These are phyloP conservation scores for Dactylonectria estremocensis DNA, from an alignment of 2,329 filamentous ascomycete species.

Conservation along the genomic window DNA sequence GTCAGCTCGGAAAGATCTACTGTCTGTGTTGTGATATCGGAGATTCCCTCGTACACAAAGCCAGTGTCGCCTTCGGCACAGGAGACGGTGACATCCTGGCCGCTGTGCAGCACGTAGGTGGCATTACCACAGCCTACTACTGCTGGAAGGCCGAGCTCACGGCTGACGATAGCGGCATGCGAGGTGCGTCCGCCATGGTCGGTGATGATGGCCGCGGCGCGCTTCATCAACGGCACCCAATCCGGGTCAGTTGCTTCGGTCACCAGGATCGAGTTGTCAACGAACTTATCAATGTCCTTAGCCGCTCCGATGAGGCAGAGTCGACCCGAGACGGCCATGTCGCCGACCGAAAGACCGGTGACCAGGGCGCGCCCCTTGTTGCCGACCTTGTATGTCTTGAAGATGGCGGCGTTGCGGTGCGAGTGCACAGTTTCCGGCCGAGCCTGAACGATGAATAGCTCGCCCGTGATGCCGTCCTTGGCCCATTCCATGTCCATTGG, in stretches of 20 bases:
- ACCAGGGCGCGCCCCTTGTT: constrained; percentile 29
- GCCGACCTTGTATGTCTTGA: constrained; percentile 53
- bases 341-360: constrained; percentile 52
- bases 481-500: constrained; percentile 60
- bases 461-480: constrained; percentile 49
- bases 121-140: constrained; percentile 55
- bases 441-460: constrained; percentile 56
- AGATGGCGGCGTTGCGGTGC: constrained; percentile 46
- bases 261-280: constrained; percentile 47
- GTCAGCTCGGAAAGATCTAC: too few relatives aligned
- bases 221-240: constrained; percentile 3
- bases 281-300: constrained; percentile 51
- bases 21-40: too few relatives aligned
- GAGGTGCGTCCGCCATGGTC: constrained; percentile 57
- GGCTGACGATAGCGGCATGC: constrained; percentile 59
- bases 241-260: too few relatives aligned
- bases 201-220: constrained; percentile 54
- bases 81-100: constrained; percentile 56
- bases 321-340: constrained; percentile 52
- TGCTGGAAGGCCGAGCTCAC: constrained; percentile 56
- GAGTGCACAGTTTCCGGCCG: constrained; percentile 56
- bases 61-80: constrained; percentile 56
- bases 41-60: constrained; percentile 54
- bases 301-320: constrained; percentile 52
- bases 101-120: constrained; percentile 55